Evolutionary conservation across 2,329 filamentous ascomycete genomes (phyloP).

Genomic region (Clarireedia sp.): DNA sequence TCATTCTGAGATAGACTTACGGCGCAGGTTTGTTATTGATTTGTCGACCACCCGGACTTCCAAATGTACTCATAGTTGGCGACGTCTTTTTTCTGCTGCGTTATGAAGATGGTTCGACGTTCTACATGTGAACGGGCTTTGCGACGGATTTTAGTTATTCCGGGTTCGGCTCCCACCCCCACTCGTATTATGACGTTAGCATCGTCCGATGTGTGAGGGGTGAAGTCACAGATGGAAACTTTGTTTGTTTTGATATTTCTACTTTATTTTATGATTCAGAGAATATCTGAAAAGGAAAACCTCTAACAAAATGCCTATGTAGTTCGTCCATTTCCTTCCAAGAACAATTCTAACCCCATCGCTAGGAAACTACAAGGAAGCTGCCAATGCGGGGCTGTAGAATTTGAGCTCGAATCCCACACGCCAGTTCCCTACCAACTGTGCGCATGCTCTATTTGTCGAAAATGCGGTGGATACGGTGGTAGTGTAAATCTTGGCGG

Average conservation of each 20-base stretch:
- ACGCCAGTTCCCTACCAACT: conserved; percentile 42
- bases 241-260: too few species aligned
- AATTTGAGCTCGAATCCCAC: conserved; percentile 37
- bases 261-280: too few species aligned
- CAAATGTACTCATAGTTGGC: conserved; percentile 53
- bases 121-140: neutral
- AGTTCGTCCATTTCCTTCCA: neutral
- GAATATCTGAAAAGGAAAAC: too few species aligned
- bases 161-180: neutral
- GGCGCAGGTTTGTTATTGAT: conserved; percentile 61
- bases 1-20: conserved; percentile 36
- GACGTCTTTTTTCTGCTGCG: neutral
- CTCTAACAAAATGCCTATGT: neutral
- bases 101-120: neutral
- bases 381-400: conserved; percentile 40
- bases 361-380: conserved; percentile 39
- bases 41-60: conserved; percentile 59
- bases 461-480: conserved; percentile 37
- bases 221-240: neutral
- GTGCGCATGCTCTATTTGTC: conserved; percentile 41
- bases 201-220: neutral
- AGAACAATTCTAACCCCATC: neutral
- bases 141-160: conserved; percentile 3
- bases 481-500: conserved; percentile 40
- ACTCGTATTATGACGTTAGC: neutral